A percentile compares a stretch with the other conserved stretches of the same genome.
These are phyloP conservation scores for Phytophthora fragariaefolia DNA, from an alignment of 352 stramenopile species.

Conservation along the genomic window DNA sequence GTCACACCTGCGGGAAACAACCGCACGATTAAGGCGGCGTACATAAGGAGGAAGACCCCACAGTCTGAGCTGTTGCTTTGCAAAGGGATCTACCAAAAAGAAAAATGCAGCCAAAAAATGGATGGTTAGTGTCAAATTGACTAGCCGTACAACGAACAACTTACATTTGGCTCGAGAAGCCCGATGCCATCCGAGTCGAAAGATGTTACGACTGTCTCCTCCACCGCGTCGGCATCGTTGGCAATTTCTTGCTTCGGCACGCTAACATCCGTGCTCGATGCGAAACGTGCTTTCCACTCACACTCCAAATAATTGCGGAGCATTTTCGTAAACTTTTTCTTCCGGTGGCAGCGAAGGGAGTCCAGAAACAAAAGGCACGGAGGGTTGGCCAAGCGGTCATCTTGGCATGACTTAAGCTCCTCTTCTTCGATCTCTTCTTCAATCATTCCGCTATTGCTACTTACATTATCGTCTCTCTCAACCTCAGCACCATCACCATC, in stretches of 20 bases:
- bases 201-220: slow-evolving; percentile 48
- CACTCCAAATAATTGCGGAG: slow-evolving; percentile 90
- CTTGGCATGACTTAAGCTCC: slow-evolving; percentile 46
- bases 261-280: slow-evolving; percentile 19
- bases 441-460: slow-evolving; percentile 3
- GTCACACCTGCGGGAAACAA: slow-evolving; percentile 63
- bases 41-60: slow-evolving; percentile 87
- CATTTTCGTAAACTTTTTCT: slow-evolving; percentile 84
- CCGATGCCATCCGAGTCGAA: slow-evolving; percentile 55
- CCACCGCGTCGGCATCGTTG: background rate
- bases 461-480: background rate
- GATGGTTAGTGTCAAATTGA: no score
- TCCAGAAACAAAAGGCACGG: slow-evolving; percentile 95
- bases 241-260: background rate
- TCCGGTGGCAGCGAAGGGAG: slow-evolving; percentile 94
- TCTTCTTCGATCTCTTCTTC: slow-evolving; percentile 55
- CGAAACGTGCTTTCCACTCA: slow-evolving; percentile 63
- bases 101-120: no score
- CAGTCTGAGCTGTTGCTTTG: slow-evolving; percentile 96
- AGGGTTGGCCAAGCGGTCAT: slow-evolving; percentile 49
- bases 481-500: slow-evolving; percentile 21
- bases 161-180: slow-evolving; percentile 84
- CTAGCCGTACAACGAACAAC: slow-evolving; percentile 21
- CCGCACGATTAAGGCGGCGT: slow-evolving; percentile 67
- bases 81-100: slow-evolving; percentile 78